Evolutionary conservation across 768 basidiomycete genomes (phyloP), one percentile per base, ranked within the genome.

Genomic region (Amanita pseudoporphyria): DNA sequence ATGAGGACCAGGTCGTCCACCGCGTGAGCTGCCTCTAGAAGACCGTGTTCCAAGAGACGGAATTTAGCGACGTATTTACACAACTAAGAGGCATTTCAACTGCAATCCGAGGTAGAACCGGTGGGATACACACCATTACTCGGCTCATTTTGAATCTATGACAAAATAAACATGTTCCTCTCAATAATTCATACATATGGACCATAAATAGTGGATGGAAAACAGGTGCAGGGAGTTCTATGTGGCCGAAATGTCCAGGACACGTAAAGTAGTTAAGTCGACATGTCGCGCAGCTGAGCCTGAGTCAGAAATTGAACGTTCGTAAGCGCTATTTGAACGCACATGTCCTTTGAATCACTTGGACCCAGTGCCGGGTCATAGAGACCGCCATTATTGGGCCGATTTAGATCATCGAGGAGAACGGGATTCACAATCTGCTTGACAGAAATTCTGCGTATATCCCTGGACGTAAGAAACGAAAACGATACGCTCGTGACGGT

Each of bases 211-310:
- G 70, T 0, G 96, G 96, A 60, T 99, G 95, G 62, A 88, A 98
- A 2, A 98, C 90, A 12, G 96, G 94, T 14, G 87, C 79, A 16
- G 95, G 93, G 5, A 99, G 78, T 53, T 97, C 92, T 53, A 99
- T 95, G 66, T 98, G 96, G 18, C 96, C 96, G 67, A 87, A 99
- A 66, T 99, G 96, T 14, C 96, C 96, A 1, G 96, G 94, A 65
- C 96, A 99, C 52, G 85, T 84, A 69, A 85, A 98, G 61, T 92
- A 95, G 41, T 82, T 88, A 59, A 96, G 78, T 51, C 78, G 84
- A 63, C 96, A 99, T 66, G 96, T 96, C 54, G 86, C 73, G 64
- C 96, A 99, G 52, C 95, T 99, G 62, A 19, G 42, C 22, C 30
- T 52, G 37, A 35, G 24, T 53, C 43, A 57, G 44, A 45, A 54